These are phyloP conservation scores for Carex myosuroides DNA, from an alignment of 176 grass and related monocot species.

Conservation along the genomic window DNA sequence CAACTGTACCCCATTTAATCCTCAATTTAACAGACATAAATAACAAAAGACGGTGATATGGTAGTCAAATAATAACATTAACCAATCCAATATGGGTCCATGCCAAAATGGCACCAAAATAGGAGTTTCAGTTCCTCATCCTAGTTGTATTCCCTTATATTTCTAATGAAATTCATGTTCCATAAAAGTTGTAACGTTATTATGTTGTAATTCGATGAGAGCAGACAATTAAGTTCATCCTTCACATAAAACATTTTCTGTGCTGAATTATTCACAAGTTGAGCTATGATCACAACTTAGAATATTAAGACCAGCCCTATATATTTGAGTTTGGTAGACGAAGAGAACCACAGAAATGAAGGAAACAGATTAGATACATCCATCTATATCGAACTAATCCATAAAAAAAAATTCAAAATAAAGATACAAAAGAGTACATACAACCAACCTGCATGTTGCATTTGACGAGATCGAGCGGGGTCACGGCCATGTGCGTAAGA, in stretches of 20 bases:
- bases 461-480: constrained; percentile 87
- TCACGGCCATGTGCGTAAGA: constrained; percentile 75
- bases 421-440: not conserved
- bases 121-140: not conserved
- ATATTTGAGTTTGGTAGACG: not conserved
- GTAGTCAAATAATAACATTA: not conserved
- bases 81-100: not conserved
- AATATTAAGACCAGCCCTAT: not conserved
- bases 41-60: not conserved
- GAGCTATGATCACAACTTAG: not conserved
- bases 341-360: not conserved
- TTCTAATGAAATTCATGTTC: not conserved
- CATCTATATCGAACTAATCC: not conserved
- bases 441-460: constrained; percentile 77
- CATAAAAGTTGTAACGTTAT: not conserved
- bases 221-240: not conserved
- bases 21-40: not conserved
- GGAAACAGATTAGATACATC: not conserved
- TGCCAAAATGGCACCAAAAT: not conserved
- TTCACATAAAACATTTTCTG: not conserved
- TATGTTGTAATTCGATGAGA: not conserved
- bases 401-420: not conserved
- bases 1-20: not conserved
- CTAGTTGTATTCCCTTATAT: not conserved
- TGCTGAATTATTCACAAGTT: not conserved